Percentiles rank a stretch among this genome's conserved stretches.
These are phyloP conservation scores for Picochlorum costavermella DNA, from an alignment of 139 green algal genomes.

Conservation along the genomic window DNA sequence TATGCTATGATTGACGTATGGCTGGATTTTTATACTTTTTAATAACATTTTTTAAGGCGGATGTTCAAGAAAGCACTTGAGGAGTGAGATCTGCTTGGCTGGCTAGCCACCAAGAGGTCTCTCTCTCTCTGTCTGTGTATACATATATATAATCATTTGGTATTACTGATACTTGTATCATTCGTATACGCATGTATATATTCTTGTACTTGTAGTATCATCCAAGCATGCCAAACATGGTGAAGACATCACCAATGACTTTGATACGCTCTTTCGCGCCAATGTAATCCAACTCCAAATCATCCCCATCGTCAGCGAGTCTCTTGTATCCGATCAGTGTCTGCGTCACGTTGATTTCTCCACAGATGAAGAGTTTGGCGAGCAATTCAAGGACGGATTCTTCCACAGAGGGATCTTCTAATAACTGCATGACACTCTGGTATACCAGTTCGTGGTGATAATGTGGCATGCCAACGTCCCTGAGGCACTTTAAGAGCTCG, in stretches of 20 bases:
- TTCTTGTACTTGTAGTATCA: too few species aligned
- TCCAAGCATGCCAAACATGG: neutral
- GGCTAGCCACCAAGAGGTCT: too few species aligned
- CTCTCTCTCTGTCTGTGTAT: too few species aligned
- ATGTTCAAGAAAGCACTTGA: too few species aligned
- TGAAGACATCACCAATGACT: conserved; percentile 1
- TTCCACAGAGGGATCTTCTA: conserved; percentile 6
- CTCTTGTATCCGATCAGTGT: conserved; percentile 3
- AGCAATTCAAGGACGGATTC: conserved; percentile 14
- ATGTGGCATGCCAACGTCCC: conserved; percentile 55
- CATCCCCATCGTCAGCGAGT: neutral
- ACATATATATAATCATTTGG: too few species aligned
- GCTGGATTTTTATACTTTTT: neutral
- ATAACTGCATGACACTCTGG: conserved; percentile 12
- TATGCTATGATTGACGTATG: neutral
- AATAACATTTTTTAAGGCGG: too few species aligned
- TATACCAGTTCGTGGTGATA: conserved; percentile 78
- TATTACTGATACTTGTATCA: too few species aligned
- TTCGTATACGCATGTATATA: too few species aligned
- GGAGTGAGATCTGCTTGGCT: too few species aligned
- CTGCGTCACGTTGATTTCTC: conserved; percentile 28
- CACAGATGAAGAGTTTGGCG: conserved; percentile 18
- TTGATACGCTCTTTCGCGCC: neutral
- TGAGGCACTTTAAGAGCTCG: conserved; percentile 51
- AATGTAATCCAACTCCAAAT: conserved; percentile 7